Evolutionary conservation across 2,329 filamentous ascomycete species (phyloP).

Genomic region (Alternaria conjuncta): DNA sequence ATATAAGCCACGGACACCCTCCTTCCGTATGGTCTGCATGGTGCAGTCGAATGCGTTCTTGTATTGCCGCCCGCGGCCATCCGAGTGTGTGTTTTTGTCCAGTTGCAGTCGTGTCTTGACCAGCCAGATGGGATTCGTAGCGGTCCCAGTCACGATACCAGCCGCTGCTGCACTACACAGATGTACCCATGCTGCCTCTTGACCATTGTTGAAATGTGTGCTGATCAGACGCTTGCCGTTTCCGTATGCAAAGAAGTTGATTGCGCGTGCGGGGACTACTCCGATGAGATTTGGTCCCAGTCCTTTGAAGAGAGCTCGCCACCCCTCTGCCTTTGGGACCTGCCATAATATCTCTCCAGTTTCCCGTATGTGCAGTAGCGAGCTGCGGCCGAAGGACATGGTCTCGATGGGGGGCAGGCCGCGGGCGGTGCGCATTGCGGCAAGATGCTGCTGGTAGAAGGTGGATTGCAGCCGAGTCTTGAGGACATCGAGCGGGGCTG

Average conservation of each 20-base stretch:
- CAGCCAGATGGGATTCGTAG: constrained; percentile 95
- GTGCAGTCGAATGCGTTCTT: constrained; percentile 89
- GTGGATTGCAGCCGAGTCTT: constrained; percentile 94
- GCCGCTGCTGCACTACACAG: constrained; percentile 77
- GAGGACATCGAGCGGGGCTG: constrained; percentile 89
- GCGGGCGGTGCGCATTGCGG: constrained; percentile 68
- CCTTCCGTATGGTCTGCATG: constrained; percentile 77
- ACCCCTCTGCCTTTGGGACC: constrained; percentile 82
- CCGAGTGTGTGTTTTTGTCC: constrained; percentile 79
- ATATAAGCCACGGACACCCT: constrained; percentile 84
- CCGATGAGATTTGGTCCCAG: constrained; percentile 89
- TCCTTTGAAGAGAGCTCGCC: constrained; percentile 89
- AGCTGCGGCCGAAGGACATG: constrained; percentile 70
- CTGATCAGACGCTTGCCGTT: constrained; percentile 87
- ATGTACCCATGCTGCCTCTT: constrained; percentile 78
- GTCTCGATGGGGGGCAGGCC: constrained; percentile 60
- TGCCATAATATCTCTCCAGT: constrained; percentile 84
- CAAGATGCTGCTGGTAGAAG: constrained; percentile 87
- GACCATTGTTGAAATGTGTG: constrained; percentile 72
- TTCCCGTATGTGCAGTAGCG: constrained; percentile 77
- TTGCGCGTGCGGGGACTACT: constrained; percentile 85
- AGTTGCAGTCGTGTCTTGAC: constrained; percentile 93
- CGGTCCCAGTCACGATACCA: constrained; percentile 85
- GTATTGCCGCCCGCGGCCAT: constrained; percentile 70
- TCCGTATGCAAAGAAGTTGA: constrained; percentile 93